Percentiles rank a stretch among this genome's conserved stretches.
These are phyloP conservation scores for Aspergillus aculeatinus DNA, from an alignment of 2,329 filamentous ascomycete species.

Conservation along the genomic window DNA sequence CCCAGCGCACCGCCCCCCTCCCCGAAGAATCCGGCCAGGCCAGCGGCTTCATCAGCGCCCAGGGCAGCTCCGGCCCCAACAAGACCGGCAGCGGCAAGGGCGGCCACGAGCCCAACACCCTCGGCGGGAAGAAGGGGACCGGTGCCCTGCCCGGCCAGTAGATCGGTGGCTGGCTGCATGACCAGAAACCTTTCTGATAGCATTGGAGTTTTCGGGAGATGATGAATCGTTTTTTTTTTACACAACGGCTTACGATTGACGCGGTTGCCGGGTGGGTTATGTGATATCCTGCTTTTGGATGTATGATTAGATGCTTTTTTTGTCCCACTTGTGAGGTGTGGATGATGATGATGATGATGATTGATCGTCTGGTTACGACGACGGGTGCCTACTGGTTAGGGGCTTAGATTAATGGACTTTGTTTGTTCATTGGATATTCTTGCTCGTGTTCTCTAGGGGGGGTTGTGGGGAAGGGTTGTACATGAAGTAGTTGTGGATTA, in stretches of 20 bases:
- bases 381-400: background rate
- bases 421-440: background rate
- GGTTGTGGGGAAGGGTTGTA: too few relatives aligned
- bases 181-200: background rate
- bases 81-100: conserved; percentile 38
- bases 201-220: background rate
- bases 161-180: too few relatives aligned
- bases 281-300: background rate
- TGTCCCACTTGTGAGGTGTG: too few relatives aligned
- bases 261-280: background rate
- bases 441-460: too few relatives aligned
- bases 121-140: conserved; percentile 38
- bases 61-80: conserved; percentile 24
- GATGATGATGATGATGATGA: background rate
- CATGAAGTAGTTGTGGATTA: too few relatives aligned
- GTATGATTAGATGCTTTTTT: background rate
- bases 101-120: conserved; percentile 34
- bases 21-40: conserved; percentile 33
- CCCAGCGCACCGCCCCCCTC: conserved; percentile 34
- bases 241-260: background rate
- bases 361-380: background rate
- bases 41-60: conserved; percentile 27
- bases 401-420: background rate
- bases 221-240: background rate
- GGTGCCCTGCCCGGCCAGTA: conserved; percentile 16